Base-by-base conservation (phyloP, 2,329 filamentous ascomycete genomes). In the Colletotrichum sp. region DNA sequence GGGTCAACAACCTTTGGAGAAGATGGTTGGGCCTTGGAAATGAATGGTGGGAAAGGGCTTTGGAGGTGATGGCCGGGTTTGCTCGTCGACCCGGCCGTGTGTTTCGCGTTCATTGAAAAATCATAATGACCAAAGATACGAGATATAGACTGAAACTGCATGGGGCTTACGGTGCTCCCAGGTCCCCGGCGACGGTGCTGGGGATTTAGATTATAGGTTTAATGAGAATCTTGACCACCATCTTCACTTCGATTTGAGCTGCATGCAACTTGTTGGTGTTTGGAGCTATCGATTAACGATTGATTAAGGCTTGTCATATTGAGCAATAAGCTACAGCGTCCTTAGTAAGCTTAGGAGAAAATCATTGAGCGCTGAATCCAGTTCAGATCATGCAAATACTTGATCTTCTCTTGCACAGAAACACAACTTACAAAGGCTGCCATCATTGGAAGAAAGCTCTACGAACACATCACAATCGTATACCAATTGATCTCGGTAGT, bases 121-220 rank as follows among this genome's bases (percentile, higher is more conserved):
- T 60, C 43, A 28, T 74, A 74, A 75, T 74, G 74, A 75, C 52
- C 74, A 73, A 67, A 75, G 74, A 75, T 48, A 74, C n/a, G 74
- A 75, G 74, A 75, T 48, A 73, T 75, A 75, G 74, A 75, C 70
- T 75, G 74, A 58, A 36, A 69, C 52, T 75, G 74, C 57, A 36
- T 69, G 73, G 73, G 24, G 43, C 55, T 18, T 18, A 9, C 9
- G 21, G n/a, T 16, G 32, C 38, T 15, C 32, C 69, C 24, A 15
- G 57, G 4, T 36, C 16, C 38, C 57, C 43, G 70, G 32, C 73
- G 34, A 58, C 15, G 48, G 9, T 63, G 66, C 63, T 26, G 34
- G 9, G 57, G 34, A 30, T 38, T 64, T 68, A 73, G 64, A 65
- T 36, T 67, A 64, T 64, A 75, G 32, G 32, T 75, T 72, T 75